A percentile compares a stretch with the other conserved stretches of the same genome.
These are phyloP conservation scores for Rhododendron molle DNA, from an alignment of 148 eudicot genomes.

Conservation along the genomic window DNA sequence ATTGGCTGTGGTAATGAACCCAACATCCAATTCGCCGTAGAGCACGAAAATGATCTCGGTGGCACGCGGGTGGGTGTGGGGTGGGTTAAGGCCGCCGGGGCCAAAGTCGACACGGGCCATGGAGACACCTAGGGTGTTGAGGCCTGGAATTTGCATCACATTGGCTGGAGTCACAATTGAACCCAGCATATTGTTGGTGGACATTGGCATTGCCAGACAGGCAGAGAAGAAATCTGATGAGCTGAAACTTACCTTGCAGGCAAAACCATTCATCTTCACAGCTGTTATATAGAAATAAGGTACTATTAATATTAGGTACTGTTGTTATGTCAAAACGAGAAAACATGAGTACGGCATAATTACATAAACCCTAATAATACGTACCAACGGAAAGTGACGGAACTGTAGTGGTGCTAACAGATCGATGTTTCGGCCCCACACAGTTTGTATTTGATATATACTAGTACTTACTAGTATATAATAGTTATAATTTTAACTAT, in stretches of 20 bases:
- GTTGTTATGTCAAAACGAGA: neutral
- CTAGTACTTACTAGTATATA: no score
- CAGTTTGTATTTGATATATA: no score
- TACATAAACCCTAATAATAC: no score
- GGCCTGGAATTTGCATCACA: slow-evolving; percentile 36
- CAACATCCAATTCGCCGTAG: slow-evolving; percentile 33
- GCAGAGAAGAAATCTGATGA: slow-evolving; percentile 28
- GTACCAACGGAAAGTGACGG: no score
- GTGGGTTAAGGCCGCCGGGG: slow-evolving; percentile 40
- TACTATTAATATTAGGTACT: neutral
- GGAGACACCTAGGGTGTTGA: slow-evolving; percentile 45
- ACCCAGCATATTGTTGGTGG: slow-evolving; percentile 23
- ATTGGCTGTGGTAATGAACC: slow-evolving; percentile 39
- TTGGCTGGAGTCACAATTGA: slow-evolving; percentile 33
- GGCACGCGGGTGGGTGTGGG: slow-evolving; percentile 53
- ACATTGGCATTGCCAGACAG: slow-evolving; percentile 17
- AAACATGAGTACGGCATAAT: no score
- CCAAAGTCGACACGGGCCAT: slow-evolving; percentile 42
- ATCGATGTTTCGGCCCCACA: no score
- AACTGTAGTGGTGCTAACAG: no score
- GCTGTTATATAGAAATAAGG: neutral
- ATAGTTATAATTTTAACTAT: no score
- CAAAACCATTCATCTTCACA: slow-evolving; percentile 30
- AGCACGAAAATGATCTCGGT: slow-evolving; percentile 39
- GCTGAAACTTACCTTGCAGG: slow-evolving; percentile 21